Evolutionary conservation across 345 rosid genomes (phyloP).

Genomic region (Camelina neglecta): DNA sequence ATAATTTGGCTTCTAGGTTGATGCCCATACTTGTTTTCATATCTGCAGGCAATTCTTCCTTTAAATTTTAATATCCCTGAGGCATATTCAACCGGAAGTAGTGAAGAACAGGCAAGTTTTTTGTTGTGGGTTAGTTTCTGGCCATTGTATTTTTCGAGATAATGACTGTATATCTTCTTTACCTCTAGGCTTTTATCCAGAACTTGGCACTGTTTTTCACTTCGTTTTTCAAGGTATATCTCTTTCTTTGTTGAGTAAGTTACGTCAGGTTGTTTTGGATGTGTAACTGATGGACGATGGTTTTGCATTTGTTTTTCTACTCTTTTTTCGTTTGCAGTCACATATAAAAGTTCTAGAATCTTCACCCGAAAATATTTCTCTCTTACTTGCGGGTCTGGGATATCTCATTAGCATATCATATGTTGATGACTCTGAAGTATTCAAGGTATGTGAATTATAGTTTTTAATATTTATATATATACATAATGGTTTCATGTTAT

Average conservation of each 20-base stretch:
- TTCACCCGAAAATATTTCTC: constrained; percentile 64
- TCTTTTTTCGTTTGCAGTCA: constrained; percentile 53
- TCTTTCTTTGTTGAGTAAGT: constrained; percentile 23
- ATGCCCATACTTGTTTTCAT: constrained; percentile 14
- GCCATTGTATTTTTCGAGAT: constrained; percentile 8
- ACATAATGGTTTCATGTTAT: too few relatives aligned
- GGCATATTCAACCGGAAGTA: constrained; percentile 81
- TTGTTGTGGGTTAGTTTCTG: constrained; percentile 14
- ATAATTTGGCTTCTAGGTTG: constrained; percentile 27
- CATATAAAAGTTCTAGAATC: constrained; percentile 84
- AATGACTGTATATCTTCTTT: constrained; percentile 17
- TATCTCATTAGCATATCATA: constrained; percentile 87
- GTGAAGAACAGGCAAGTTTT: constrained; percentile 77
- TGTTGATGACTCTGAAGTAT: constrained; percentile 98
- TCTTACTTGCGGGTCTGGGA: constrained; percentile 77
- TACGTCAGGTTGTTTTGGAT: constrained; percentile 9
- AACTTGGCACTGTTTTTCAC: constrained; percentile 97
- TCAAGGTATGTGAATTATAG: constrained; percentile 64
- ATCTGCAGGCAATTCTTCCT: constrained; percentile 67
- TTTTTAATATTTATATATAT: not conserved
- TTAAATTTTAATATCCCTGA: constrained; percentile 73
- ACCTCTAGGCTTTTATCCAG: constrained; percentile 92
- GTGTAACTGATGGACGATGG: constrained; percentile 7
- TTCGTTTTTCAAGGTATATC: constrained; percentile 85
- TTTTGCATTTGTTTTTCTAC: not conserved